Evolutionary conservation across 75 land plant genomes (phyloP).

Genomic region (Pseudotsuga menziesii): DNA sequence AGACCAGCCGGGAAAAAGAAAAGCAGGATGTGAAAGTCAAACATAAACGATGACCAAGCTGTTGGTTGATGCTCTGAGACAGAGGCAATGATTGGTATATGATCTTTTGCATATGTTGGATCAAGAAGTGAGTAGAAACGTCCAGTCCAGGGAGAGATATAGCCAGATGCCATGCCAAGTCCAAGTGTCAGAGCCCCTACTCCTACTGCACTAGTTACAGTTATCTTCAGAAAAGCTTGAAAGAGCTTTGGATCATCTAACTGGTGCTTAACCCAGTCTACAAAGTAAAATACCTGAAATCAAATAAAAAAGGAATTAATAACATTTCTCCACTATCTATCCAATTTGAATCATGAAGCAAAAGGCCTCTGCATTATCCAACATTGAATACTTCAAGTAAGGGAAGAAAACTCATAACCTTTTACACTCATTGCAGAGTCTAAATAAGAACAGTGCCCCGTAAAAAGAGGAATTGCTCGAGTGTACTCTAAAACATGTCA

Average conservation of each 20-base stretch:
- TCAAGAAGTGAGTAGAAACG: slow-evolving; percentile 96
- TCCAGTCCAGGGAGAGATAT: slow-evolving; percentile 99
- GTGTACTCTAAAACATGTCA: not conserved
- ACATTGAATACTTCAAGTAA: not conserved
- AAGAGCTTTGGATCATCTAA: slow-evolving; percentile 82
- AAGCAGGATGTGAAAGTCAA: slow-evolving; percentile 92
- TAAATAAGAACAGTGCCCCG: not conserved
- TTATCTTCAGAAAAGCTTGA: slow-evolving; percentile 73
- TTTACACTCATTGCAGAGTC: not conserved
- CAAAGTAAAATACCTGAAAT: slow-evolving; percentile 85
- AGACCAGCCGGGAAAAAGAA: slow-evolving; percentile 97
- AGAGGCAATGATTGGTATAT: slow-evolving; percentile 98
- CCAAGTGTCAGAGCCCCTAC: slow-evolving; percentile 79
- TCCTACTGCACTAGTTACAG: slow-evolving; percentile 59
- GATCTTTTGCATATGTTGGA: slow-evolving; percentile 99
- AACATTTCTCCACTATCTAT: not conserved
- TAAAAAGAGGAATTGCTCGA: not conserved
- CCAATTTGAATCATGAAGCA: not conserved
- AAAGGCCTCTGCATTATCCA: not conserved
- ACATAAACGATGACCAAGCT: slow-evolving; percentile 99
- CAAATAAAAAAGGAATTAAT: not conserved
- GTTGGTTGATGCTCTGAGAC: slow-evolving; percentile 99
- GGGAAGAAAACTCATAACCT: not conserved
- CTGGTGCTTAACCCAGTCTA: slow-evolving; percentile 82
- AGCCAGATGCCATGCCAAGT: slow-evolving; percentile 92